Base-by-base conservation (phyloP, 495 filamentous ascomycete genomes). In the Aspergillus sclerotiicarbonarius region DNA sequence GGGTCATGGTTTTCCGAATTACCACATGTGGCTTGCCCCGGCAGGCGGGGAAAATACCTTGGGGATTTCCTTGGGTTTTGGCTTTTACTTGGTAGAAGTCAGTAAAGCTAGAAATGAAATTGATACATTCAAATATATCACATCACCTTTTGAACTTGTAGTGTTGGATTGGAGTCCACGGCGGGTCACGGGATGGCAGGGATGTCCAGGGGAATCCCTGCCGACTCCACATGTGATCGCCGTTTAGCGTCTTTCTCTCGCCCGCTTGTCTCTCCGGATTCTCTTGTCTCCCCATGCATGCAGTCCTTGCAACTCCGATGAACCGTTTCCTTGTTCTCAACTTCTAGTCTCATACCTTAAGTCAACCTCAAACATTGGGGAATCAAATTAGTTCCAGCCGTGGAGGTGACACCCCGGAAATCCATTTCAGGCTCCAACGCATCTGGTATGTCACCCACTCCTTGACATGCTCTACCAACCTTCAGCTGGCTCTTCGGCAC, bases 1-100 rank as follows among this genome's bases (percentile, higher is more conserved):
- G 60, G 61, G 58, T 56, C 51, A 57, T 63, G 19, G 18, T 45
- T 59, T 65, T 30, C 19, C 39, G 41, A 57, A 20, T 51, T 41
- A 48, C 54, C 59, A 21, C 45, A 41, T 32, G 50, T 35, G 47
- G 55, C 60, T 53, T 54, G 32, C 37, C 12, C 52, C 39, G 29
- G 51, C 35, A 57, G 44, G 51, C 45, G 31, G 54, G 63, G 57
- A 54, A 45, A 47, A 54, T 52, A 51, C 52, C n/a, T 51, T 54
- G 54, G 51, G 30, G 15, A 58, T 66, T 57, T 55, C 57, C 57
- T 56, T 25, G 25, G 25, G 25, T 25, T 56, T 57, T 13, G 43
- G 48, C 29, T 49, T 9, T 15, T 45, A 15, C 37, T 13, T 15
- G 37, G 37, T 41, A 15, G 10, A 15, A n/a, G 10, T n/a, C n/a